These are phyloP conservation scores for Yarrowia porcina DNA, from an alignment of 805 yeast species.

Conservation along the genomic window DNA sequence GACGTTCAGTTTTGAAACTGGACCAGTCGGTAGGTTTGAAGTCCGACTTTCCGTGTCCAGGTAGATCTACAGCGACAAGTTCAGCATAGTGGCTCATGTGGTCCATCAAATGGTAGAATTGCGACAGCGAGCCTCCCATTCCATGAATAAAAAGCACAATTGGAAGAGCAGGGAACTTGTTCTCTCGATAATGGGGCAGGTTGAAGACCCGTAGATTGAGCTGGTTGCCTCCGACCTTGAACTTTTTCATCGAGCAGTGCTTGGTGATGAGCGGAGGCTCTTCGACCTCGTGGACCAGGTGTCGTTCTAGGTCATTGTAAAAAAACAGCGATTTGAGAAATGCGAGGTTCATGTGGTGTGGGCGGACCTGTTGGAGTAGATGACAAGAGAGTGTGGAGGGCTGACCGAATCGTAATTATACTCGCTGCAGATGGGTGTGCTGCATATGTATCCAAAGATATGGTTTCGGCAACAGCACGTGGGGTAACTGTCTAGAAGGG, in stretches of 20 bases:
- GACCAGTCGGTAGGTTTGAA: conserved; percentile 35
- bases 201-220: conserved; percentile 29
- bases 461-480: conserved; percentile 1
- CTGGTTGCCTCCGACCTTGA: background rate
- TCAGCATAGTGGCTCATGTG: conserved; percentile 60
- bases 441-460: background rate
- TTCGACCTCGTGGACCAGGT: conserved; percentile 3
- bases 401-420: conserved; percentile 6
- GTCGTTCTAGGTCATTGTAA: conserved; percentile 23
- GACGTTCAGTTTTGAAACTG: conserved; percentile 43
- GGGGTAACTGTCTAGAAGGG: background rate
- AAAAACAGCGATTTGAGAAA: conserved; percentile 17
- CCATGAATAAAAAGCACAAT: conserved; percentile 75
- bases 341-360: conserved; percentile 13
- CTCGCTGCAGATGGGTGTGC: background rate
- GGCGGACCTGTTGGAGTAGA: background rate
- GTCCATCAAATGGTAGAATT: conserved; percentile 71
- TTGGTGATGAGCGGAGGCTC: conserved; percentile 24
- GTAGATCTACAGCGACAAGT: conserved; percentile 71
- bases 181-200: conserved; percentile 35
- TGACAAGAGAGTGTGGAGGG: background rate
- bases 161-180: conserved; percentile 46
- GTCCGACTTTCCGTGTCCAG: conserved; percentile 70
- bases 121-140: conserved; percentile 83
- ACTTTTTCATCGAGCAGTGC: conserved; percentile 12